Evolutionary conservation across 2,329 filamentous ascomycete genomes (phyloP).

Genomic region (Pyrenophora tritici-repentis): DNA sequence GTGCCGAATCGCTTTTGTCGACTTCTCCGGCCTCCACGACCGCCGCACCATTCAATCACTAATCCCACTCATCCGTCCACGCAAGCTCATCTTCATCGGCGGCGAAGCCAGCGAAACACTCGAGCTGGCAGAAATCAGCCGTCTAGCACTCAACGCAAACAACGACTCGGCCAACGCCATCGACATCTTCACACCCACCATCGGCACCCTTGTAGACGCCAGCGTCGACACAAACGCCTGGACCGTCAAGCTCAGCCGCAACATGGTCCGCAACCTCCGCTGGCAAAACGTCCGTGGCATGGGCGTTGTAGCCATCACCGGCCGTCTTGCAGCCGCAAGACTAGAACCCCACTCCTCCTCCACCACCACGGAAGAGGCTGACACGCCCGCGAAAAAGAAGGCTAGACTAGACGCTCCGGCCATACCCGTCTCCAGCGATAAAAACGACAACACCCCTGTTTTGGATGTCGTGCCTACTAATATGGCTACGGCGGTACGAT

Average conservation of each 20-base stretch:
- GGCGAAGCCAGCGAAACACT: conserved; percentile 76
- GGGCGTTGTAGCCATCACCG: conserved; percentile 90
- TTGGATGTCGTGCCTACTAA: conserved; percentile 64
- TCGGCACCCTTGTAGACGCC: conserved; percentile 79
- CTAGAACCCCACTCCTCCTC: conserved; percentile 27
- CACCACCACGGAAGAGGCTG: conserved; percentile 46
- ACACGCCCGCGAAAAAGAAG: conserved; percentile 58
- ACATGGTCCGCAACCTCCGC: conserved; percentile 81
- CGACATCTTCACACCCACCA: conserved; percentile 78
- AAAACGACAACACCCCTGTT: conserved; percentile 58
- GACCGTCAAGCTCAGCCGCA: conserved; percentile 87
- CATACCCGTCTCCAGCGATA: conserved; percentile 53
- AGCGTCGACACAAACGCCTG: conserved; percentile 98
- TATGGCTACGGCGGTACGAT: conserved; percentile 73
- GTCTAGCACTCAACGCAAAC: conserved; percentile 63
- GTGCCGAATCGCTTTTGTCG: conserved; percentile 81
- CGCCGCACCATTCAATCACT: conserved; percentile 93
- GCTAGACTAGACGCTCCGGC: conserved; percentile 47
- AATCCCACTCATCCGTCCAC: conserved; percentile 88
- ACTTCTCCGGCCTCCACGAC: conserved; percentile 91
- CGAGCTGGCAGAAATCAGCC: conserved; percentile 78
- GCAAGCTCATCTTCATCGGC: conserved; percentile 90
- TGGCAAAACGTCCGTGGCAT: conserved; percentile 94
- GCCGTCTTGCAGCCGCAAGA: conserved; percentile 62
- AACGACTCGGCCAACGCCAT: conserved; percentile 52